Conservation (phyloP, 192 early-diverging fungal genomes). For the Coemansia sp. region DNA sequence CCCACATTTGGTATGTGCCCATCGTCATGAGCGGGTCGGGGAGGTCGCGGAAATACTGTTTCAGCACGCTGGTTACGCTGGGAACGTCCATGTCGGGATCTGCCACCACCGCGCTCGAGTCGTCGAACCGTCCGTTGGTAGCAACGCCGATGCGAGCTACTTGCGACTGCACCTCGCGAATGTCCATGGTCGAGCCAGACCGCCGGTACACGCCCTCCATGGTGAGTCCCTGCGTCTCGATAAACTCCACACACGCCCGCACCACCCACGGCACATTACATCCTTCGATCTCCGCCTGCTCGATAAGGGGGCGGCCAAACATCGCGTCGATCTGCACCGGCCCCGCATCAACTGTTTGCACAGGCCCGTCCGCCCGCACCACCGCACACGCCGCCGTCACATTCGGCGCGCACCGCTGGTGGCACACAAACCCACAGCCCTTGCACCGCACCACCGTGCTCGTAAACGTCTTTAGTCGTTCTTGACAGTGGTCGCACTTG, state of each 20-base stretch:
- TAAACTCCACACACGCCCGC: conserved; percentile 64
- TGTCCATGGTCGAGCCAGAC: conserved; percentile 71
- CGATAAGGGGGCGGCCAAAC: conserved; percentile 66
- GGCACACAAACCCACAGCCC: conserved; percentile 52
- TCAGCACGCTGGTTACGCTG: conserved; percentile 75
- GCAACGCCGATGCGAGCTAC: conserved; percentile 58
- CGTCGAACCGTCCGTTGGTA: conserved; percentile 53
- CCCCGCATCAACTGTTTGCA: background rate
- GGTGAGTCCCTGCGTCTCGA: conserved; percentile 66
- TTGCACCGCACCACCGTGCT: conserved; percentile 44
- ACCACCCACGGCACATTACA: conserved; percentile 67
- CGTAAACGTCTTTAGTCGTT: conserved; percentile 46
- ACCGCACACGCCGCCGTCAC: conserved; percentile 41
- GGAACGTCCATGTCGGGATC: conserved; percentile 60
- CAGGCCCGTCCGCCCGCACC: background rate
- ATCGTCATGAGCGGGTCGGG: conserved; percentile 72
- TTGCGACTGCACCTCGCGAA: conserved; percentile 64
- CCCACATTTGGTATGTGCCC: conserved; percentile 66
- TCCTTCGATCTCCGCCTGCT: conserved; percentile 59
- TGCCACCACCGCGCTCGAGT: conserved; percentile 24
- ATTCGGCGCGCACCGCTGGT: conserved; percentile 42
- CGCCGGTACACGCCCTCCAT: conserved; percentile 81
- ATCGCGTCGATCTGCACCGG: conserved; percentile 44
- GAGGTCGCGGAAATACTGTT: conserved; percentile 77
- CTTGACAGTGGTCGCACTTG: conserved; percentile 52